Conservation (phyloP, 306 rosid species). For the Gleditsia sinensis region DNA sequence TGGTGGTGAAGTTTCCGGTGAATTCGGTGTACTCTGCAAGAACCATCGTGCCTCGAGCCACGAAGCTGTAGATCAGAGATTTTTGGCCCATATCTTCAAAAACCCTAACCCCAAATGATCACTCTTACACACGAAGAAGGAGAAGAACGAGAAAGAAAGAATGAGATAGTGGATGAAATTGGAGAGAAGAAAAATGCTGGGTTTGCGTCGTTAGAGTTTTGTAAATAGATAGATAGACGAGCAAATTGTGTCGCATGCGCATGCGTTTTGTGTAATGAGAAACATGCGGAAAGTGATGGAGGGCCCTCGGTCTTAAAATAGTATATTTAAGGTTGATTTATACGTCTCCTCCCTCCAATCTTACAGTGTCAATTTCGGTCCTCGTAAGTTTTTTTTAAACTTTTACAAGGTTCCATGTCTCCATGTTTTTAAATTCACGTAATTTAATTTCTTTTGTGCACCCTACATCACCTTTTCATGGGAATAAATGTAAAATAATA, state of each 20-base stretch:
- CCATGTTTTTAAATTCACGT: not conserved
- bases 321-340: not conserved
- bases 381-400: not conserved
- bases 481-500: too few species aligned
- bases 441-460: not conserved
- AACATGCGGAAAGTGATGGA: slow-evolving; percentile 26
- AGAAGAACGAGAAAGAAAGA: slow-evolving; percentile 27
- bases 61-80: slow-evolving; percentile 93
- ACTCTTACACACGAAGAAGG: slow-evolving; percentile 14
- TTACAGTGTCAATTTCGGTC: not conserved
- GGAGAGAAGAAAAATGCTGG: slow-evolving; percentile 38
- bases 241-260: not conserved
- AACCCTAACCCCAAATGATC: slow-evolving; percentile 30
- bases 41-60: slow-evolving; percentile 82
- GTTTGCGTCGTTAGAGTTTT: slow-evolving; percentile 35
- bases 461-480: not conserved
- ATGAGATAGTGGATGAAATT: not conserved
- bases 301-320: slow-evolving; percentile 24
- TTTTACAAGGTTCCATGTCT: too few species aligned
- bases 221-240: too few species aligned
- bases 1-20: slow-evolving; percentile 69
- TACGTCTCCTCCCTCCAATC: not conserved
- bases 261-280: slow-evolving; percentile 13
- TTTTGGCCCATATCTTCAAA: slow-evolving; percentile 77
- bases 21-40: slow-evolving; percentile 88